These are phyloP conservation scores for Globisporangium acanthophoron DNA, from an alignment of 352 stramenopile species.

Conservation along the genomic window DNA sequence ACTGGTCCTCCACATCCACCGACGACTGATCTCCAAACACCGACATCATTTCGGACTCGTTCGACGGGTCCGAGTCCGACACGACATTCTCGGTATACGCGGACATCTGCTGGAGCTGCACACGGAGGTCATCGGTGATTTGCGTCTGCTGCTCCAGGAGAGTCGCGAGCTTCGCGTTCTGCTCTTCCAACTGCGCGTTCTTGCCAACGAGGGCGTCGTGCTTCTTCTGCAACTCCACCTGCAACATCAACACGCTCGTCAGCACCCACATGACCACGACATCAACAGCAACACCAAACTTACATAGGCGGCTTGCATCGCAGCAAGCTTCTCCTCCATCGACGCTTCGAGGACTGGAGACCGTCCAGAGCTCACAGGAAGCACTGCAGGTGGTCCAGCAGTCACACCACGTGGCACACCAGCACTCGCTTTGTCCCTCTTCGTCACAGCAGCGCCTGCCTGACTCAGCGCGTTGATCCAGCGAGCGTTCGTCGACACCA, in stretches of 20 bases:
- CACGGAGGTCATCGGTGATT: constrained; percentile 52
- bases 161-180: constrained; percentile 62
- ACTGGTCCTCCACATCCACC: constrained; percentile 26
- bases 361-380: constrained; percentile 8
- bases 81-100: constrained; percentile 68
- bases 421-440: background rate
- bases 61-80: constrained; percentile 43
- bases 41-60: constrained; percentile 46
- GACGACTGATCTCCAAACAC: constrained; percentile 38
- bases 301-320: constrained; percentile 39
- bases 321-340: constrained; percentile 44
- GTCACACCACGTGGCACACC: background rate
- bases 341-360: constrained; percentile 15
- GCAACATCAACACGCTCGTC: background rate
- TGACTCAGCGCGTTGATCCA: constrained; percentile 56
- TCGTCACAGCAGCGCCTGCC: constrained; percentile 15
- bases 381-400: background rate
- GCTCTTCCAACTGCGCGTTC: constrained; percentile 43
- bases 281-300: background rate
- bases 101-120: constrained; percentile 64
- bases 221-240: constrained; percentile 53
- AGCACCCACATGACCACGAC: background rate
- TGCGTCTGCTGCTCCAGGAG: constrained; percentile 60
- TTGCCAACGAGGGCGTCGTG: constrained; percentile 40
- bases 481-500: constrained; percentile 67